A percentile compares a stretch with the other conserved stretches of the same genome.
Conservation (phyloP, 805 yeast species). For the Saccharomycopsis babjevae region DNA sequence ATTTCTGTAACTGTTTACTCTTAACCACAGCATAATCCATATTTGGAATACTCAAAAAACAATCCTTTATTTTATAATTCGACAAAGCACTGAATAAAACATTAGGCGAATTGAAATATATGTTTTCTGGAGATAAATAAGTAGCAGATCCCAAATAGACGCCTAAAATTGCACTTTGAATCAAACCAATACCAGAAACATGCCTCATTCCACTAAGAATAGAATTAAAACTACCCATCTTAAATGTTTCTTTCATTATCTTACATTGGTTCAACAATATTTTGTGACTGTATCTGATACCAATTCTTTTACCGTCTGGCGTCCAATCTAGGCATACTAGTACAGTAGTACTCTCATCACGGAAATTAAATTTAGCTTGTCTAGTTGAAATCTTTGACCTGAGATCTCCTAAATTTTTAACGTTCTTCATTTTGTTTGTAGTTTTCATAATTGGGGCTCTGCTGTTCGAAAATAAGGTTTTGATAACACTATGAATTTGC, state of each 20-base stretch:
- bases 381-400: slow-evolving; percentile 16
- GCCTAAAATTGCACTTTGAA: slow-evolving; percentile 78
- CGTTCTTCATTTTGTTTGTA: slow-evolving; percentile 46
- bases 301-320: slow-evolving; percentile 59
- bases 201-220: slow-evolving; percentile 82
- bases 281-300: slow-evolving; percentile 42
- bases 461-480: slow-evolving; percentile 29
- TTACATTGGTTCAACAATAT: slow-evolving; percentile 72
- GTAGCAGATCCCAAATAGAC: slow-evolving; percentile 83
- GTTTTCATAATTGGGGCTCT: slow-evolving; percentile 49
- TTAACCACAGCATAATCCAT: slow-evolving; percentile 59
- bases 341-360: slow-evolving; percentile 38
- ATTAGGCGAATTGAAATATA: slow-evolving; percentile 64
- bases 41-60: slow-evolving; percentile 77
- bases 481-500: slow-evolving; percentile 48
- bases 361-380: slow-evolving; percentile 25
- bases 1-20: slow-evolving; percentile 45
- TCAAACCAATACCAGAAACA: slow-evolving; percentile 75
- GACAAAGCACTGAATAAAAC: slow-evolving; percentile 62
- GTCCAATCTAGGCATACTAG: slow-evolving; percentile 62
- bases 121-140: slow-evolving; percentile 64
- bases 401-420: slow-evolving; percentile 19
- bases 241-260: slow-evolving; percentile 85
- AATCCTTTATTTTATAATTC: slow-evolving; percentile 73
- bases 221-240: slow-evolving; percentile 59